Evolutionary conservation across 306 rosid genomes (phyloP), one percentile per base, ranked within the genome.

Genomic region (Comarum palustre): DNA sequence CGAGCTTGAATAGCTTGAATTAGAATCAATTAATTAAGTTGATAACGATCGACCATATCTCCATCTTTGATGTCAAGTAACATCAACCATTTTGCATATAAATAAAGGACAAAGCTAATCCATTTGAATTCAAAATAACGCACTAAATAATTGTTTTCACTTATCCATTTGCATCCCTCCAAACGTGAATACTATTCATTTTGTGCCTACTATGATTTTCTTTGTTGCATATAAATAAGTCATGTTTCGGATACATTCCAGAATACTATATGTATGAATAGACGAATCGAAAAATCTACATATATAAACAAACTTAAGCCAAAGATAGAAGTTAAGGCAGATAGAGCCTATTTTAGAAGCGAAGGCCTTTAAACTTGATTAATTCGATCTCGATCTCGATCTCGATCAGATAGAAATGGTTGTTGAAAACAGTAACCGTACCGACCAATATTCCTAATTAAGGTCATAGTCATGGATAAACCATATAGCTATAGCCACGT

Each of bases 401-500:
- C n/a, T n/a, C n/a, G n/a, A 72, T 90, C 91, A 57, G 66, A 73
- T 63, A 79, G 84, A 82, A 75, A 75, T 75, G 82, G 87, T 81
- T 63, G 93, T 80, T 83, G 87, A 71, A 78, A 81, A 74, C 79
- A 81, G 82, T 82, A 80, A 82, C 80, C 79, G 51, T 78, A 82
- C 80, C 79, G 51, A 38, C 70, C 66, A 7, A 39, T 36, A 31
- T 36, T 16, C 47, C 66, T 14, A 46, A 3, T 46, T 64, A 47
- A 47, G 54, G 43, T 55, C 73, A 58, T 68, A 48, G 77, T 78
- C 27, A 81, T 80, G 63, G 72, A 76, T 74, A 77, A 77, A 77
- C 74, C 62, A 57, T n/a, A 12, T 57, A 4, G 16, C 6, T 57
- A 57, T 57, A 57, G 63, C 63, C 6, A 57, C 45, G 45, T 41